Conservation (phyloP, 2,329 filamentous ascomycete species). For the Coniochaeta sp. region DNA sequence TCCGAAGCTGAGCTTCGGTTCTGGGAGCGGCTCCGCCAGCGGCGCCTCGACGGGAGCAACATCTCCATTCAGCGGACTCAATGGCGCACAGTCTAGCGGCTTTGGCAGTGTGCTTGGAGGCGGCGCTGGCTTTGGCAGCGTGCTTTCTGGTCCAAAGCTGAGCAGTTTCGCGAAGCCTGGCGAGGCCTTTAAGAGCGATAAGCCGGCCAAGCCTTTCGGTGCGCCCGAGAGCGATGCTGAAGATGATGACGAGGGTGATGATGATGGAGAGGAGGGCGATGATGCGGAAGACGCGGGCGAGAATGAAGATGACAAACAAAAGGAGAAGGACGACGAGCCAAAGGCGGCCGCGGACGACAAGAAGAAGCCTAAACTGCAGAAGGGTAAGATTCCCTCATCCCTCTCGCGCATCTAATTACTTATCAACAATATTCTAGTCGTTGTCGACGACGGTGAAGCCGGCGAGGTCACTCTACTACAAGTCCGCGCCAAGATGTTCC, state of each 20-base stretch:
- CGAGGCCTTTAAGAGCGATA: conserved; percentile 45
- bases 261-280: conserved; percentile 32
- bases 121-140: conserved; percentile 37
- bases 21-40: conserved; percentile 21
- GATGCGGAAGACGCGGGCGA: conserved; percentile 20
- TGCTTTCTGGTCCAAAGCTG: conserved; percentile 38
- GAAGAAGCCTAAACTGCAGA: conserved; percentile 60
- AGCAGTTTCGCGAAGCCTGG: conserved; percentile 65
- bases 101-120: conserved; percentile 27
- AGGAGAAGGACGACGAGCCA: conserved; percentile 39
- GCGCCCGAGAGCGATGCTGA: conserved; percentile 62
- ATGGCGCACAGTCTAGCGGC: conserved; percentile 21
- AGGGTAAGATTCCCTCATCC: conserved; percentile 52
- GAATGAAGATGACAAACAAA: too few relatives aligned
- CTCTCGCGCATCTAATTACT: conserved; percentile 1
- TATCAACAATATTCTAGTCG: conserved; percentile 38
- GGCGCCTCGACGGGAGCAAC: conserved; percentile 19
- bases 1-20: conserved; percentile 42
- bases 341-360: conserved; percentile 49
- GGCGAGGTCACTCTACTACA: conserved; percentile 69
- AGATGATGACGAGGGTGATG: conserved; percentile 37
- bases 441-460: conserved; percentile 80
- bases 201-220: conserved; percentile 68
- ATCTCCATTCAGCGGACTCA: conserved; percentile 42
- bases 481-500: conserved; percentile 78